phyloP scores from a whole-genome alignment of 2,329 filamentous ascomycete species.

The Leptodontidium sp. region DNA sequence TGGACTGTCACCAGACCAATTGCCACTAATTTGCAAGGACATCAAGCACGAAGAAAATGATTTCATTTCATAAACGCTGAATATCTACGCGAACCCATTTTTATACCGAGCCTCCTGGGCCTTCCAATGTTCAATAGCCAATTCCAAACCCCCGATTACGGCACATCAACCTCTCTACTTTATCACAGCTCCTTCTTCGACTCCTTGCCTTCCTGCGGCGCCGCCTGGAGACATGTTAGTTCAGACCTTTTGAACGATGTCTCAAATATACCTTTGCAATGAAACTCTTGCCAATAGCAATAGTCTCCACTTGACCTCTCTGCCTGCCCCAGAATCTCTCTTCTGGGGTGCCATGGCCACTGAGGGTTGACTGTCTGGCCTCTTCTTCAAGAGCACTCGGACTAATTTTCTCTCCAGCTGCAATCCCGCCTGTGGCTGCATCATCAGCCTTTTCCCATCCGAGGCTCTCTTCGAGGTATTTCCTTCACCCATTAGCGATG shows the following conservation, averaged over 20 bases:
- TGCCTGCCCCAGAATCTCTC: slow-evolving; percentile 72
- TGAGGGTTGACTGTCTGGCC: slow-evolving; percentile 59
- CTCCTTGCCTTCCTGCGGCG: slow-evolving; percentile 28
- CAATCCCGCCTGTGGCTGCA: slow-evolving; percentile 56
- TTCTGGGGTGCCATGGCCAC: slow-evolving; percentile 59
- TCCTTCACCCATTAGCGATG: slow-evolving; percentile 34
- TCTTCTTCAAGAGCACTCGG: slow-evolving; percentile 71
- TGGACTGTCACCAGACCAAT: no score
- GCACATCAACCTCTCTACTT: neutral
- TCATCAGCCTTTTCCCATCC: slow-evolving; percentile 62
- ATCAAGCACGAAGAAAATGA: neutral
- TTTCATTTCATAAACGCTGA: slow-evolving; percentile 14
- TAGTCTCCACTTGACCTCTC: slow-evolving; percentile 63
- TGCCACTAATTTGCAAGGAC: no score
- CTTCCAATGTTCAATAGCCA: neutral
- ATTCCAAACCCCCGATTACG: neutral
- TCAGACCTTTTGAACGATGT: neutral
- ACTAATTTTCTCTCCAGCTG: slow-evolving; percentile 69
- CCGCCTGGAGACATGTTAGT: slow-evolving; percentile 29
- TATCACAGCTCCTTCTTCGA: slow-evolving; percentile 36
- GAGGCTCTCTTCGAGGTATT: slow-evolving; percentile 72
- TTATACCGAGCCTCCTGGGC: neutral
- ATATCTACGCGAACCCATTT: slow-evolving; percentile 8
- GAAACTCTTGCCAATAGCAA: slow-evolving; percentile 62
- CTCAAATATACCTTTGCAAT: slow-evolving; percentile 56